These are phyloP conservation scores for Paecilomyces sp. DNA, from an alignment of 2,329 filamentous ascomycete genomes.

Conservation along the genomic window DNA sequence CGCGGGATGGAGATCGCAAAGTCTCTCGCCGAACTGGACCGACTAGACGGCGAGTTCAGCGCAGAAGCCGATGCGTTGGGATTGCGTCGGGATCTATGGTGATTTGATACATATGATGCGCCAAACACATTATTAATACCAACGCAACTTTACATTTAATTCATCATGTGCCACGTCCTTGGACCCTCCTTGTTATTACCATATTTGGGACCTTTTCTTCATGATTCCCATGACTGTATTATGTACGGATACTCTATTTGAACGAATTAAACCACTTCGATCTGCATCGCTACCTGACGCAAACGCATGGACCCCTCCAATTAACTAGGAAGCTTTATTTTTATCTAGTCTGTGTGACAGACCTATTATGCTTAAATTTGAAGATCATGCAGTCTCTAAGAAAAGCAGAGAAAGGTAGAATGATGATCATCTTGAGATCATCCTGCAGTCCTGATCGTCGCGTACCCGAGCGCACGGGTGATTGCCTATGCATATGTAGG, in stretches of 20 bases:
- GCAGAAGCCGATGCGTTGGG: constrained; percentile 26
- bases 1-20: constrained; percentile 27
- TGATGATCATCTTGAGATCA: neutral
- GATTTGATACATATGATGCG: too few relatives aligned
- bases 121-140: neutral
- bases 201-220: neutral
- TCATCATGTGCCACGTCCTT: too few relatives aligned
- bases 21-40: constrained; percentile 20
- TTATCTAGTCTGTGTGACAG: neutral
- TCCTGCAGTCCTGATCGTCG: neutral
- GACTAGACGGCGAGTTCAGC: constrained; percentile 23
- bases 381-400: neutral
- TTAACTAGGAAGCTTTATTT: too few relatives aligned
- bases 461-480: neutral
- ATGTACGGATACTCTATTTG: neutral
- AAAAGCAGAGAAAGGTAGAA: neutral
- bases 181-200: too few relatives aligned
- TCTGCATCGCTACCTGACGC: neutral
- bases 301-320: neutral
- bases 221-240: neutral
- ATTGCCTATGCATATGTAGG: neutral
- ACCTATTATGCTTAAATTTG: neutral
- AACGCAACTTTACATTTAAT: neutral
- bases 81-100: constrained; percentile 7
- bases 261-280: neutral